These are phyloP conservation scores for Cinnamomum micranthum DNA, from an alignment of 164 flowering plant genomes.

Conservation along the genomic window DNA sequence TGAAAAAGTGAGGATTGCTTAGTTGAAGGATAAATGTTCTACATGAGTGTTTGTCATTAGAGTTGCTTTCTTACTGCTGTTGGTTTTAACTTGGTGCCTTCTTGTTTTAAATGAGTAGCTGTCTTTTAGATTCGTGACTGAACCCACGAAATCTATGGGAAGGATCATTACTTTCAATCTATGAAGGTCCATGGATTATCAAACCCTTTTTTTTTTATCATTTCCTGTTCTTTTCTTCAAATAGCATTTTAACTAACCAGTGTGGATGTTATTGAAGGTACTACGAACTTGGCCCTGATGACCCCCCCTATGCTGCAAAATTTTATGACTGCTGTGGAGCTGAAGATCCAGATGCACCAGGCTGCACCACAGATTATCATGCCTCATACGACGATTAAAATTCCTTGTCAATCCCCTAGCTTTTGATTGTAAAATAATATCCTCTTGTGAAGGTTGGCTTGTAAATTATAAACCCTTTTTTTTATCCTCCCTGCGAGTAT, in stretches of 20 bases:
- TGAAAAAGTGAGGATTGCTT: too few relatives aligned
- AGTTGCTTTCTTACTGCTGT: too few relatives aligned
- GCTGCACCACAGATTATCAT: conserved; percentile 61
- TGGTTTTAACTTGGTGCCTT: too few relatives aligned
- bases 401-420: neutral
- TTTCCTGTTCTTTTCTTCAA: neutral
- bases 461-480: too few relatives aligned
- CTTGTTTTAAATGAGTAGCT: too few relatives aligned
- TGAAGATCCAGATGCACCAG: conserved; percentile 68
- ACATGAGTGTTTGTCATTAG: too few relatives aligned
- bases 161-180: neutral
- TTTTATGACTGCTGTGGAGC: conserved; percentile 92
- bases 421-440: neutral
- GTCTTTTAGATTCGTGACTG: too few relatives aligned
- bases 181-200: neutral
- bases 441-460: too few relatives aligned
- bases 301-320: conserved; percentile 90
- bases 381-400: conserved; percentile 61
- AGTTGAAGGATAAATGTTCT: too few relatives aligned
- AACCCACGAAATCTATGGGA: neutral
- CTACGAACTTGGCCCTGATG: conserved; percentile 76
- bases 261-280: conserved; percentile 39
- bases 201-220: neutral
- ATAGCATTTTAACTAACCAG: neutral
- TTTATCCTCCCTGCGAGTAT: too few relatives aligned